These are phyloP conservation scores for Pseudocercospora pini-densiflorae DNA, from an alignment of 2,329 filamentous ascomycete genomes.

Conservation along the genomic window DNA sequence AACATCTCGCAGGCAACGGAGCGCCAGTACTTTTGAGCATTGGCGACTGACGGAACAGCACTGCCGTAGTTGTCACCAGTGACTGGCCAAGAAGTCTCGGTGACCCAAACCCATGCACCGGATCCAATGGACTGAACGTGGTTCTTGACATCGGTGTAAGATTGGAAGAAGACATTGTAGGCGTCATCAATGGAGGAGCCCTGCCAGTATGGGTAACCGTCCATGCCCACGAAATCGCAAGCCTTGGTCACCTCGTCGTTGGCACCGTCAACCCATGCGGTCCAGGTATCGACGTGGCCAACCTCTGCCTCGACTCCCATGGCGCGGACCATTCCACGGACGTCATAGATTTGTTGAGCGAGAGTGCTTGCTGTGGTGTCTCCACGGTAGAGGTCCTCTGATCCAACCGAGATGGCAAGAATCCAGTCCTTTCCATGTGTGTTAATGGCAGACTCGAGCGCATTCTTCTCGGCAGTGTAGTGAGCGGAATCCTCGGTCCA, in stretches of 20 bases:
- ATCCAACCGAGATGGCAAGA: constrained; percentile 68
- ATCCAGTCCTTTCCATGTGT: constrained; percentile 63
- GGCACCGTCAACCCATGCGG: constrained; percentile 56
- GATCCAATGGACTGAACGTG: constrained; percentile 47
- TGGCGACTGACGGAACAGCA: constrained; percentile 60
- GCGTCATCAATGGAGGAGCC: constrained; percentile 61
- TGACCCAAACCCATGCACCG: constrained; percentile 32
- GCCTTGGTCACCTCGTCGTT: constrained; percentile 66
- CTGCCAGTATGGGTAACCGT: constrained; percentile 72
- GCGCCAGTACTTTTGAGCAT: constrained; percentile 68
- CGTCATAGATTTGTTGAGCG: constrained; percentile 55
- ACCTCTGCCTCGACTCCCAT: constrained; percentile 55
- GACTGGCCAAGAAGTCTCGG: constrained; percentile 68
- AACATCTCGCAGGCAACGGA: constrained; percentile 64
- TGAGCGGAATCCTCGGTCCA: constrained; percentile 58
- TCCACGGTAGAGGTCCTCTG: constrained; percentile 68
- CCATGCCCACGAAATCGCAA: constrained; percentile 67
- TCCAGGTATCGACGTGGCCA: constrained; percentile 68
- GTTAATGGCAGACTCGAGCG: constrained; percentile 61
- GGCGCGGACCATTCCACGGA: constrained; percentile 57
- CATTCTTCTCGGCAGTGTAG: constrained; percentile 65
- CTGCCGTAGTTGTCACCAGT: constrained; percentile 59
- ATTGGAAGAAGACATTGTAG: constrained; percentile 57
- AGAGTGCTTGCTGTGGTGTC: constrained; percentile 48
- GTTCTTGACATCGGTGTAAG: constrained; percentile 42